Conservation (phyloP, 306 rosid genomes). For the Arachis hypogaea region DNA sequence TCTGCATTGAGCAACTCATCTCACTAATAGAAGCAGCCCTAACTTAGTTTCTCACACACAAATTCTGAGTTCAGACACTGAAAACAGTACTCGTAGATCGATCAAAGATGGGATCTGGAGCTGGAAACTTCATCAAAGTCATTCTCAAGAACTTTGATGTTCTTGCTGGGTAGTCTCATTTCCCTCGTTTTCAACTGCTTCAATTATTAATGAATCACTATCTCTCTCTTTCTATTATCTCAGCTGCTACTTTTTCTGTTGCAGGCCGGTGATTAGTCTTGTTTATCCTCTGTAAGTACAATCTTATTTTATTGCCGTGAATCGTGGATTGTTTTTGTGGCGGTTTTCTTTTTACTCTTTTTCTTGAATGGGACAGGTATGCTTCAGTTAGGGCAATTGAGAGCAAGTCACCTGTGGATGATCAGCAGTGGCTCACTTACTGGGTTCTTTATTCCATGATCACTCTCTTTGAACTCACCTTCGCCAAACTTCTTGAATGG, state of each 20-base stretch:
- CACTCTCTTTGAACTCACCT: constrained; percentile 91
- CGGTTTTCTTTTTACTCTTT: constrained; percentile 12
- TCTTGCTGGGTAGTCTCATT: constrained; percentile 80
- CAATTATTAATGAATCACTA: not conserved
- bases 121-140: constrained; percentile 76
- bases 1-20: not conserved
- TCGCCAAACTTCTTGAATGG: constrained; percentile 86
- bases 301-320: constrained; percentile 1
- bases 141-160: constrained; percentile 79
- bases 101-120: constrained; percentile 83
- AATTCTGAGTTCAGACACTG: not conserved
- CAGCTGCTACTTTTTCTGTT: constrained; percentile 25
- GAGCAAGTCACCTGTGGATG: constrained; percentile 78
- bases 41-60: not conserved
- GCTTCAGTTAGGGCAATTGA: constrained; percentile 94
- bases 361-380: constrained; percentile 53
- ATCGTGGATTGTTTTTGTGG: too few relatives aligned
- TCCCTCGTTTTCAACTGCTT: not conserved
- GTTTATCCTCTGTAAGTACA: constrained; percentile 91
- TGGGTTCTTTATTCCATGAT: constrained; percentile 96
- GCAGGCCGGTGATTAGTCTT: constrained; percentile 96
- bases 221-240: too few relatives aligned
- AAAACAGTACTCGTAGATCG: constrained; percentile 1
- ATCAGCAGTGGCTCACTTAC: constrained; percentile 97
- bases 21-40: not conserved